Conservation (phyloP, 2,329 filamentous ascomycete species). For the Trichoderma harzianum region DNA sequence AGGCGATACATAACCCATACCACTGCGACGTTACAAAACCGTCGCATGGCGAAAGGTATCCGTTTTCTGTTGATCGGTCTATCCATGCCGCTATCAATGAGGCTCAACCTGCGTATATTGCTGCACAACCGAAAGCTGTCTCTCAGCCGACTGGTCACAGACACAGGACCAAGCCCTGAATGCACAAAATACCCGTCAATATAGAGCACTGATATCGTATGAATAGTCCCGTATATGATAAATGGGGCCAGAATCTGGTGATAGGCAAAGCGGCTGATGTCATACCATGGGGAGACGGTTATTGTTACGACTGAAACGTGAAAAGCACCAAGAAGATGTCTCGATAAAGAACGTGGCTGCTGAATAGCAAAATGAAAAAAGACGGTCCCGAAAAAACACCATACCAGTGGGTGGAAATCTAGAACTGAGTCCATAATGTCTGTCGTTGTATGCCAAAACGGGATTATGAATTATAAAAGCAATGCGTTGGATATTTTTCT, state of each 20-base stretch:
- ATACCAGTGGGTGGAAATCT: neutral
- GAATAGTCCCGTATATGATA: neutral
- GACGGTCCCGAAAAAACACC: neutral
- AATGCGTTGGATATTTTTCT: too few relatives aligned
- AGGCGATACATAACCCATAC: neutral
- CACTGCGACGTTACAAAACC: neutral
- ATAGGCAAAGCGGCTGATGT: neutral
- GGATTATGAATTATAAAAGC: too few relatives aligned
- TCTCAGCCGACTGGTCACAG: neutral
- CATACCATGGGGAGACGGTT: neutral
- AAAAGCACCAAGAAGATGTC: neutral
- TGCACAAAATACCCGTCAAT: neutral
- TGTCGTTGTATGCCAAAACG: too few relatives aligned
- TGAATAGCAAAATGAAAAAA: neutral
- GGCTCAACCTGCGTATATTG: neutral
- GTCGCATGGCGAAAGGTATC: neutral
- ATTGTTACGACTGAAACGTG: neutral
- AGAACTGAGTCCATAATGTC: neutral
- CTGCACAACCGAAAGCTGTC: neutral
- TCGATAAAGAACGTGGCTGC: neutral
- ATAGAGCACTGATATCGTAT: neutral
- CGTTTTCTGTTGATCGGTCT: neutral
- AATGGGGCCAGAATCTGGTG: neutral
- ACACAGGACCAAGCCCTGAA: neutral
- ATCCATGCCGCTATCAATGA: neutral